Conservation (phyloP, 495 filamentous ascomycete species). For the Lentithecium fluviatile region DNA sequence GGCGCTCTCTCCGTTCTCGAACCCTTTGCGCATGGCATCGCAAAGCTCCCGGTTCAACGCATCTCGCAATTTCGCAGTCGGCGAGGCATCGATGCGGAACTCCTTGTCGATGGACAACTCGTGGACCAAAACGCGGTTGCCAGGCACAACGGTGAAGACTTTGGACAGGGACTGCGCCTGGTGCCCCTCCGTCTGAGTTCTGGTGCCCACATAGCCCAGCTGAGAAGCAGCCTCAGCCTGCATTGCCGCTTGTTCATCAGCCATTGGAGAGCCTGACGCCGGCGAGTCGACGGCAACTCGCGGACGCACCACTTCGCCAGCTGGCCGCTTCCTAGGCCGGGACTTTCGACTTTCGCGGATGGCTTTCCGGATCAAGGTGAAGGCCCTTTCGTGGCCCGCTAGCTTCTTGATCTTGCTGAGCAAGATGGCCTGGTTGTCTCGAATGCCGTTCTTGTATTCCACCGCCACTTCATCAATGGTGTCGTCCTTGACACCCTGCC, state of each 20-base stretch:
- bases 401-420: conserved; percentile 87
- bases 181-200: conserved; percentile 18
- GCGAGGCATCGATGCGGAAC: conserved; percentile 57
- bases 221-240: conserved; percentile 32
- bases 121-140: conserved; percentile 83
- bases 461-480: conserved; percentile 78
- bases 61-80: conserved; percentile 48
- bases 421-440: conserved; percentile 87
- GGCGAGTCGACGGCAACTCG: conserved; percentile 49
- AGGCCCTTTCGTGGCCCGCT: conserved; percentile 77
- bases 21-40: conserved; percentile 70
- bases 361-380: conserved; percentile 76
- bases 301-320: conserved; percentile 65
- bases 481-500: conserved; percentile 93
- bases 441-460: conserved; percentile 89
- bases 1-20: conserved; percentile 68
- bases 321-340: conserved; percentile 65
- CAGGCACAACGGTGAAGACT: conserved; percentile 67
- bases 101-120: conserved; percentile 90
- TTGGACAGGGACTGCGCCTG: conserved; percentile 46
- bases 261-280: conserved; percentile 19
- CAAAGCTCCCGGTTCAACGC: conserved; percentile 66
- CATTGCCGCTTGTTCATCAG: conserved; percentile 11
- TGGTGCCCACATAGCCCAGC: conserved; percentile 6
- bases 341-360: conserved; percentile 75